Evolutionary conservation across 768 basidiomycete species (phyloP), one percentile per base, ranked within the genome.

Genomic region (Terana coerulea): DNA sequence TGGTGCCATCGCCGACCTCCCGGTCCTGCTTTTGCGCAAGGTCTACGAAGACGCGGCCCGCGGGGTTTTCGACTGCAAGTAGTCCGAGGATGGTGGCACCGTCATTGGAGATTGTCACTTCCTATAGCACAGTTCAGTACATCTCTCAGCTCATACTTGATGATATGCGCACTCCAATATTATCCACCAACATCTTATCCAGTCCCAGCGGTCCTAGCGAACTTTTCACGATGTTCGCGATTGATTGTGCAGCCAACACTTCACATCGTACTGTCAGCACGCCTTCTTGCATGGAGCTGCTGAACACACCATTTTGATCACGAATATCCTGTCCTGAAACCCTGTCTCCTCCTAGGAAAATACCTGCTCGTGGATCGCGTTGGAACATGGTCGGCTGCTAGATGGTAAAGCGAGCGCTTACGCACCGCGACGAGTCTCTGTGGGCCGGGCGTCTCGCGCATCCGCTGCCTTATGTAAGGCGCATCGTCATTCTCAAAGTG

Each of bases 71-170:
- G 39, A 99, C 95, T 14, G 92, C 84, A 34, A 98, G 76, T 17
- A 98, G 77, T 21, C 91, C 86, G 33, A 99, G 83, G 61, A 99
- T 99, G n/a, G 97, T 98, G 14, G 97, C 97, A 42, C 97, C 97
- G 72, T 98, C 97, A 71, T 99, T 99, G 41, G 97, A 98, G 67
- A 99, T 98, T 26, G 97, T 98, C 25, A 98, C 95, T 79, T 99
- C 97, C 93, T 95, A 69, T 5, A 39, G 31, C 47, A 28, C 43
- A 64, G 49, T 59, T 52, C 48, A 57, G 49, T 30, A 47, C 19
- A 31, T 24, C 29, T 19, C 14, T 22, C 28, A 1, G 11, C 44
- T 8, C 40, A 21, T 25, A 33, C n/a, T n/a, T 17, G 51, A 42
- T 29, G 8, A 4, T 22, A 4, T n/a, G 72, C 87, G 63, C 65